Conservation (phyloP, 345 rosid genomes). For the Pugionium cornutum region DNA sequence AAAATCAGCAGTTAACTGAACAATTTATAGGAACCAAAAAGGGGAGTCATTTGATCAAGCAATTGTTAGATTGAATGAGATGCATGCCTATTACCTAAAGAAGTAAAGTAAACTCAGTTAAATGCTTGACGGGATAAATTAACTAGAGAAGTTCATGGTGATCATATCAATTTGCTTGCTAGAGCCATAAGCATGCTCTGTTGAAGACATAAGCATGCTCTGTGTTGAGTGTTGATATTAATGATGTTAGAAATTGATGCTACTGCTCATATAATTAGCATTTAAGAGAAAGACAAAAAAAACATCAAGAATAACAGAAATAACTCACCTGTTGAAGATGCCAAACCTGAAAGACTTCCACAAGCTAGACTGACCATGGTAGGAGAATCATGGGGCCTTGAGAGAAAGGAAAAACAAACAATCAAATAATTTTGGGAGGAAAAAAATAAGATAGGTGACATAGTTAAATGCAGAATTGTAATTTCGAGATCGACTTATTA, state of each 20-base stretch:
- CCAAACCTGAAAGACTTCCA: constrained; percentile 97
- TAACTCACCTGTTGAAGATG: constrained; percentile 88
- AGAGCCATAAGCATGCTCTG: too few relatives aligned
- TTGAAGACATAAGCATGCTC: constrained; percentile 11
- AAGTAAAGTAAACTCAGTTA: background rate
- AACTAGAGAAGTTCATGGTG: background rate
- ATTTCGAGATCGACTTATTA: constrained; percentile 25
- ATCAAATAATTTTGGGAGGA: background rate
- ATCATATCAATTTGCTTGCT: background rate
- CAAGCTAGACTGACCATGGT: constrained; percentile 75
- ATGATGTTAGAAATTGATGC: constrained; percentile 9
- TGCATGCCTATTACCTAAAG: background rate
- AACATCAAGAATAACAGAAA: background rate
- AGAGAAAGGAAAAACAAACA: constrained; percentile 3
- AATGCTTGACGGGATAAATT: background rate
- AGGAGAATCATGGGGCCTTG: constrained; percentile 79
- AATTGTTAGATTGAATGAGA: background rate
- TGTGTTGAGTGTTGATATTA: background rate
- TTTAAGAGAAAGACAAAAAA: background rate
- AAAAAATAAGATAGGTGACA: background rate
- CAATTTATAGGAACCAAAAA: background rate
- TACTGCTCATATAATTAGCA: background rate
- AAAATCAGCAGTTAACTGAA: constrained; percentile 4
- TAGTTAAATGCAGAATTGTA: background rate
- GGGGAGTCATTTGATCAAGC: background rate